phyloP scores from a whole-genome alignment of 768 basidiomycete genomes.

The Pleurotus eryngii region DNA sequence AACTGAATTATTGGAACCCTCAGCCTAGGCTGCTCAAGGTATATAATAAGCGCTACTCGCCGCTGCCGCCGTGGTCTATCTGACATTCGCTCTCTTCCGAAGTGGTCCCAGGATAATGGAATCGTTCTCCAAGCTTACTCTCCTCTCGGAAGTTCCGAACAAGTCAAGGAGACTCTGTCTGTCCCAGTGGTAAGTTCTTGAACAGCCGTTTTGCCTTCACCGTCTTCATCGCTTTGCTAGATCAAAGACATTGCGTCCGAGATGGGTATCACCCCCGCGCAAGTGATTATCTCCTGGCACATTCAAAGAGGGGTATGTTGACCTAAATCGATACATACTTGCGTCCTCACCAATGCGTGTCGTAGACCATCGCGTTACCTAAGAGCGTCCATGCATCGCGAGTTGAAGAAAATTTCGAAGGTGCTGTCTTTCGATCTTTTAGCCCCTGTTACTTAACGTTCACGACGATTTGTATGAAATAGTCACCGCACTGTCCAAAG shows the following conservation, averaged over 20 bases:
- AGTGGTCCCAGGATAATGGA: slow-evolving; percentile 68
- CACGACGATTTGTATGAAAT: slow-evolving; percentile 17
- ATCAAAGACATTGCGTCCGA: slow-evolving; percentile 56
- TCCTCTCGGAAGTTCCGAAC: slow-evolving; percentile 61
- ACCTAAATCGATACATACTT: neutral
- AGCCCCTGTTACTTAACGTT: slow-evolving; percentile 13
- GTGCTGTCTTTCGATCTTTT: slow-evolving; percentile 26
- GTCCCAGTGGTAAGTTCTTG: slow-evolving; percentile 45
- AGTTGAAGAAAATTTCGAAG: slow-evolving; percentile 66
- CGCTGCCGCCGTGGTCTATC: neutral
- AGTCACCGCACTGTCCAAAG: slow-evolving; percentile 36
- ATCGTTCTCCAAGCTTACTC: slow-evolving; percentile 76
- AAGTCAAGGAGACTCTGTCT: slow-evolving; percentile 55
- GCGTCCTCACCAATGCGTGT: neutral
- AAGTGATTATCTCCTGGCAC: slow-evolving; percentile 74
- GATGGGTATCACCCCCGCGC: slow-evolving; percentile 70
- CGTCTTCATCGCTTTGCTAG: slow-evolving; percentile 18
- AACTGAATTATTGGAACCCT: slow-evolving; percentile 74
- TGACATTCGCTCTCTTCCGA: slow-evolving; percentile 1
- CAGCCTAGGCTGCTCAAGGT: slow-evolving; percentile 74
- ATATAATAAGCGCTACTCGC: neutral
- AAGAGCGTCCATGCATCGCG: slow-evolving; percentile 74
- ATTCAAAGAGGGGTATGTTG: slow-evolving; percentile 66
- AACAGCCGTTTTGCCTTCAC: neutral
- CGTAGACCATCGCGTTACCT: slow-evolving; percentile 65